These are phyloP conservation scores for Alternaria sp. DNA, from an alignment of 2,329 filamentous ascomycete genomes.

Conservation along the genomic window DNA sequence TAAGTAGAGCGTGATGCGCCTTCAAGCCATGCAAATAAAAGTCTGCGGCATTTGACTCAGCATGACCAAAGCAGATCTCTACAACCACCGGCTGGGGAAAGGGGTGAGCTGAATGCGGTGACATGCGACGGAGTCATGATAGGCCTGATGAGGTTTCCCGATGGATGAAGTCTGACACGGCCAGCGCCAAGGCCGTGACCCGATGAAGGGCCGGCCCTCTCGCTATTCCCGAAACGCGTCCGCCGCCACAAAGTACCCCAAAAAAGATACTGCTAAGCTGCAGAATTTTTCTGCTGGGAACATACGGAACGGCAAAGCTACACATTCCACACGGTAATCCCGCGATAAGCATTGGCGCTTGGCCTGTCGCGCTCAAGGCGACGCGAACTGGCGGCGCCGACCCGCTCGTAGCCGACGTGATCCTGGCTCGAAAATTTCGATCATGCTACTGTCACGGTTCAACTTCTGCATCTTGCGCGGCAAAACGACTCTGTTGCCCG, in stretches of 20 bases:
- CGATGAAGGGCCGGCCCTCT: conserved; percentile 36
- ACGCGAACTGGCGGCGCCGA: conserved; percentile 20
- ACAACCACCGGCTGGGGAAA: not conserved
- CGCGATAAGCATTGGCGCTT: conserved; percentile 4
- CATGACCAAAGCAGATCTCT: not conserved
- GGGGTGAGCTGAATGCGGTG: not conserved
- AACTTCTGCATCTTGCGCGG: conserved; percentile 22
- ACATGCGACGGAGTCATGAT: not conserved
- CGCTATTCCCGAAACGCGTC: conserved; percentile 16
- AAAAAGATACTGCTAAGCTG: conserved; percentile 21
- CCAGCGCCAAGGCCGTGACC: conserved; percentile 20
- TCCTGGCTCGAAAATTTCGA: conserved; percentile 33
- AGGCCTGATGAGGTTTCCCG: conserved; percentile 6
- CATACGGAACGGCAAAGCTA: conserved; percentile 15
- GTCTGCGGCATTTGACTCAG: not conserved
- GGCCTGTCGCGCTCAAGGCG: conserved; percentile 12
- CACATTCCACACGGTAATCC: conserved; percentile 8
- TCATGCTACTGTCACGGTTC: conserved; percentile 28
- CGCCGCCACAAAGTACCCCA: conserved; percentile 23
- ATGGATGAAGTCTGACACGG: conserved; percentile 7
- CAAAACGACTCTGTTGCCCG: conserved; percentile 23
- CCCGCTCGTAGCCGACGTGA: conserved; percentile 33
- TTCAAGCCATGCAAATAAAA: not conserved
- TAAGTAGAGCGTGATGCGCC: not conserved
- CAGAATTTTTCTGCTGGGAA: conserved; percentile 35